Evolutionary conservation across 179 eudicot species (phyloP), one percentile per base, ranked within the genome.

Genomic region (Silene vulgaris): DNA sequence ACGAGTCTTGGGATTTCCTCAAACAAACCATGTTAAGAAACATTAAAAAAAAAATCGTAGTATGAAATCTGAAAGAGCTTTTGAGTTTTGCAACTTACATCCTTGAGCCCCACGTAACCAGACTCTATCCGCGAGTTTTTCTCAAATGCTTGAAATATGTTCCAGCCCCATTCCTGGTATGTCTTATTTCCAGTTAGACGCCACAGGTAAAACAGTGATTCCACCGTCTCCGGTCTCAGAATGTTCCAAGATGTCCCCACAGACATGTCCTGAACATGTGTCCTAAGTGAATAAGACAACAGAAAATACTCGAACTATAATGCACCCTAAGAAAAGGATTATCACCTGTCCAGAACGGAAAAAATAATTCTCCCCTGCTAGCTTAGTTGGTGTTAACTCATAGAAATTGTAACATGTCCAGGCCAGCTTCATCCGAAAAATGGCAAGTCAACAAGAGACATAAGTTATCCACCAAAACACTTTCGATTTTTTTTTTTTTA

Each of bases 161-260:
- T 86, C 99, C 99, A 96, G 72, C 97, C 99, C 99, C 99, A 96
- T 69, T 96, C 99, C 80, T 93, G 90, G 66, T 95, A 96, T 5
- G 99, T 96, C 85, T 89, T 89, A 70, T 96, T 96, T 69, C 99
- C 99, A 63, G 99, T 96, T 76, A 96, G 85, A 45, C 99, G 93
- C 97, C 97, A 96, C 71, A 96, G 87, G 72, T 96, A 96, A 80
- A 96, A 93, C 75, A 93, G 92, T 17, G 99, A 96, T 80, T 96
- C 99, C 65, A 96, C 96, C 4, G 99, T 96, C 85, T 96, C 99
- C 50, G 98, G 99, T 83, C 99, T 91, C 83, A 96, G 72, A 83
- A 96, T 93, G 86, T 96, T 93, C 99, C 98, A 96, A 23, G 99
- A 93, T 77, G 97, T 96, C 74, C 99, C 99, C 72, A 96, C 98